Percentiles rank a stretch among this genome's conserved stretches.
Evolutionary conservation across 2,329 filamentous ascomycete genomes (phyloP).

Genomic region (Xylaria sp.): DNA sequence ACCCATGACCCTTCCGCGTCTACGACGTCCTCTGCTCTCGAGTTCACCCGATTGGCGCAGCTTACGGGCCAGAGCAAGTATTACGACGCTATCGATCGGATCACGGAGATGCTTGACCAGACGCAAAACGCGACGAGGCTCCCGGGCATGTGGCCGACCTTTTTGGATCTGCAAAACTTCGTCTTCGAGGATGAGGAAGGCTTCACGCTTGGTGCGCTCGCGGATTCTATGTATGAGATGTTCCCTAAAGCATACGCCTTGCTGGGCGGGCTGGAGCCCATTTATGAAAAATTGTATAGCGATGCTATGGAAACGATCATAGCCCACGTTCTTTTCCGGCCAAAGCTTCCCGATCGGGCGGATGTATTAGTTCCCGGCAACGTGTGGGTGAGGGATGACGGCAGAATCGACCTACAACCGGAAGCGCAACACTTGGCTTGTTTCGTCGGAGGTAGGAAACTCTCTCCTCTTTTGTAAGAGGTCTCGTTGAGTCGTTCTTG

Average conservation of each 20-base stretch:
- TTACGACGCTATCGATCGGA: slow-evolving; percentile 75
- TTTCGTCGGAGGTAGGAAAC: slow-evolving; percentile 70
- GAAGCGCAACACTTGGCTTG: slow-evolving; percentile 72
- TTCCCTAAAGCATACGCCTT: slow-evolving; percentile 73
- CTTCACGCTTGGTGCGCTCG: slow-evolving; percentile 53
- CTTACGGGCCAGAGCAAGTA: slow-evolving; percentile 78
- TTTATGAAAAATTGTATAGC: slow-evolving; percentile 54
- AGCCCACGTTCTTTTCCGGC: slow-evolving; percentile 72
- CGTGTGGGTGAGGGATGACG: slow-evolving; percentile 49
- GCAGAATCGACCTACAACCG: slow-evolving; percentile 46
- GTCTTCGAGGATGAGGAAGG: slow-evolving; percentile 52
- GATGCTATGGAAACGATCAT: slow-evolving; percentile 67
- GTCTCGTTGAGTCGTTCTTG: neutral
- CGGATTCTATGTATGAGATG: slow-evolving; percentile 62
- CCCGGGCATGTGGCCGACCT: slow-evolving; percentile 79
- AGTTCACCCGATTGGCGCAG: slow-evolving; percentile 78
- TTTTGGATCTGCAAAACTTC: slow-evolving; percentile 67
- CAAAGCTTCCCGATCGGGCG: slow-evolving; percentile 66
- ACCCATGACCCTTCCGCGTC: slow-evolving; percentile 56
- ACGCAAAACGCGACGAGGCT: slow-evolving; percentile 73
- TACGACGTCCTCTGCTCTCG: slow-evolving; percentile 74
- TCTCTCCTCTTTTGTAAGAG: neutral
- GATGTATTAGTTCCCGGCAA: slow-evolving; percentile 72
- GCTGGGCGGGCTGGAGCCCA: slow-evolving; percentile 64
- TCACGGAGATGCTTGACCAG: slow-evolving; percentile 73